Conservation (phyloP, 768 basidiomycete genomes). For the Mycena crocata region DNA sequence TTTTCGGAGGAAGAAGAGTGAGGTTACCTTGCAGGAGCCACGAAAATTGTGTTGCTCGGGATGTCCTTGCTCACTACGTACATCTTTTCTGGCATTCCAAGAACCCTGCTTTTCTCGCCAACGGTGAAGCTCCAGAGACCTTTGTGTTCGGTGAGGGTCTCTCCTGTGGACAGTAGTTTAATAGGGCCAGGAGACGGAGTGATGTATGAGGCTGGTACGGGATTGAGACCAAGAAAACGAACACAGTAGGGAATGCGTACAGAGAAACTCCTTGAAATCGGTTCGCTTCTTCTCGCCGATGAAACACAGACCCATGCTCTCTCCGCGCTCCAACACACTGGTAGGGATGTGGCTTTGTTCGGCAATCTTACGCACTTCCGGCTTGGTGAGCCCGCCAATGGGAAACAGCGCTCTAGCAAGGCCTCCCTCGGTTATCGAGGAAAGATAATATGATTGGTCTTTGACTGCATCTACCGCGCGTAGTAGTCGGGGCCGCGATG, state of each 20-base stretch:
- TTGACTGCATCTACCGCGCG: constrained; percentile 71
- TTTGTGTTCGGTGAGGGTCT: constrained; percentile 67
- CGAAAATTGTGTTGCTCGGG: constrained; percentile 71
- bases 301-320: constrained; percentile 97
- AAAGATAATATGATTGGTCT: constrained; percentile 94
- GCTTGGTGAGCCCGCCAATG: constrained; percentile 73
- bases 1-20: neutral
- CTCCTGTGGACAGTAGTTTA: constrained; percentile 65
- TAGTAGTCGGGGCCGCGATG: constrained; percentile 63
- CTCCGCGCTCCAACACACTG: constrained; percentile 67
- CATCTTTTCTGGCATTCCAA: constrained; percentile 69
- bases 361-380: constrained; percentile 80
- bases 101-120: constrained; percentile 80
- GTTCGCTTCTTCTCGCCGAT: constrained; percentile 74
- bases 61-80: constrained; percentile 83
- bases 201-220: constrained; percentile 80
- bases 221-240: neutral
- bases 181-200: constrained; percentile 76
- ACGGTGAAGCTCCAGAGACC: constrained; percentile 91
- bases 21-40: constrained; percentile 78
- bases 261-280: constrained; percentile 47
- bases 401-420: constrained; percentile 85
- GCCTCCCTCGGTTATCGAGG: constrained; percentile 75
- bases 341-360: constrained; percentile 71
- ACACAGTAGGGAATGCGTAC: constrained; percentile 52